phyloP scores from a whole-genome alignment of 1,284 basidiomycete genomes.

The Puccinia triticina region DNA sequence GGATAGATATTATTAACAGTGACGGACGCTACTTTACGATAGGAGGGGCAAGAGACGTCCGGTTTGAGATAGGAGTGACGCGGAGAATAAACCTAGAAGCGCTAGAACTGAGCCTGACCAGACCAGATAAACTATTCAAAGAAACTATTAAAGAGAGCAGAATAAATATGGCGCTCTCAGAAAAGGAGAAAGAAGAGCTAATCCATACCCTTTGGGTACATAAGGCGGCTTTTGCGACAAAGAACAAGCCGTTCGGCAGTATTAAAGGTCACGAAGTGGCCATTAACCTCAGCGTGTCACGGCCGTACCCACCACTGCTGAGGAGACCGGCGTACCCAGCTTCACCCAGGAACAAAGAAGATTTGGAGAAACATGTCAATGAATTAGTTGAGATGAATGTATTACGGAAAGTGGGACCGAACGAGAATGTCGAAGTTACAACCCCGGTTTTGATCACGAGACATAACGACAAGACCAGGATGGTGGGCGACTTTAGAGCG shows the following conservation, averaged over 20 bases:
- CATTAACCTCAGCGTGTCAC: not conserved
- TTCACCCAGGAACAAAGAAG: slow-evolving; percentile 9
- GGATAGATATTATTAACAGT: not conserved
- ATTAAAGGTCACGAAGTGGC: slow-evolving; percentile 3
- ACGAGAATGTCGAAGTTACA: slow-evolving; percentile 38
- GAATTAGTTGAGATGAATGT: not conserved
- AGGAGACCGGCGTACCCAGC: slow-evolving; percentile 23
- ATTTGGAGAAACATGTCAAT: too few species aligned
- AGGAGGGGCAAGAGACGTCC: not conserved
- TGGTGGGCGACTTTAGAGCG: slow-evolving; percentile 26
- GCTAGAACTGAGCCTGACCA: not conserved
- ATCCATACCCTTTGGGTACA: not conserved
- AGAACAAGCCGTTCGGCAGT: slow-evolving; percentile 1
- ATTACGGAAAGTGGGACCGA: slow-evolving; percentile 11
- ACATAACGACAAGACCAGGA: slow-evolving; percentile 14
- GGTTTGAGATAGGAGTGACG: not conserved
- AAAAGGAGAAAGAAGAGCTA: not conserved
- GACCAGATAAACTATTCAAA: not conserved
- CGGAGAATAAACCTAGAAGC: not conserved
- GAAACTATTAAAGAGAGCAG: not conserved
- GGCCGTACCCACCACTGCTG: slow-evolving; percentile 5
- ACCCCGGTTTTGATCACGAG: slow-evolving; percentile 4
- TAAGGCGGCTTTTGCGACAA: slow-evolving; percentile 7
- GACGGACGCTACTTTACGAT: not conserved
- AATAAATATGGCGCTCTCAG: not conserved